A percentile compares a stretch with the other conserved stretches of the same genome.
These are phyloP conservation scores for Cercospora sp. DNA, from an alignment of 2,329 filamentous ascomycete species.

Conservation along the genomic window DNA sequence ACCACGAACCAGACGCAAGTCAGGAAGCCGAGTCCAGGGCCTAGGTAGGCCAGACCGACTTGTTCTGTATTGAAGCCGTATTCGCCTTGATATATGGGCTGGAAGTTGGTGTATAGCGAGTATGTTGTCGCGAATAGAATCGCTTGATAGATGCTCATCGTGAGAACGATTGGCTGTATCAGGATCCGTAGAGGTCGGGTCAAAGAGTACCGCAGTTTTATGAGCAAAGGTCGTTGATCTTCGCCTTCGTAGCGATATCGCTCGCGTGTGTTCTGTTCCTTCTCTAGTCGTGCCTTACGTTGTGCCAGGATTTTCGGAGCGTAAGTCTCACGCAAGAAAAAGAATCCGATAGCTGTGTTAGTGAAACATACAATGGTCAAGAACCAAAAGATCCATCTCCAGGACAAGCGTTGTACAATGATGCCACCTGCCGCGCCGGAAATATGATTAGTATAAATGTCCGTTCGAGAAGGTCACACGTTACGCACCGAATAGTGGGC, in stretches of 20 bases:
- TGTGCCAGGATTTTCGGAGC: slow-evolving; percentile 44
- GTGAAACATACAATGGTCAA: slow-evolving; percentile 46
- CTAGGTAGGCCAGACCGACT: slow-evolving; percentile 50
- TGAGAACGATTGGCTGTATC: slow-evolving; percentile 49
- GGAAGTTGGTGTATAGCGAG: slow-evolving; percentile 52
- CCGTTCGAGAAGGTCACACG: no score
- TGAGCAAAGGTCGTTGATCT: slow-evolving; percentile 42
- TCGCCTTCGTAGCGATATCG: slow-evolving; percentile 48
- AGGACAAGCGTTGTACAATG: slow-evolving; percentile 48
- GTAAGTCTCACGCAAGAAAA: slow-evolving; percentile 50
- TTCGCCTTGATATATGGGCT: slow-evolving; percentile 47
- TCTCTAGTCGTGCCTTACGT: slow-evolving; percentile 42
- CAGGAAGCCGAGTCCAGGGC: slow-evolving; percentile 48
- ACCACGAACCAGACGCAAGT: slow-evolving; percentile 50
- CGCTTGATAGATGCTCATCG: slow-evolving; percentile 50
- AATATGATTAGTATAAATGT: background rate
- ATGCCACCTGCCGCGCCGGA: slow-evolving; percentile 36
- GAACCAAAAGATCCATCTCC: slow-evolving; percentile 54
- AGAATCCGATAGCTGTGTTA: slow-evolving; percentile 47
- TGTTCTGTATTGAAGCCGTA: slow-evolving; percentile 52
- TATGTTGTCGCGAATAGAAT: slow-evolving; percentile 52
- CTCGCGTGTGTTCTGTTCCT: slow-evolving; percentile 39
- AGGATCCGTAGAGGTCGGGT: slow-evolving; percentile 47
- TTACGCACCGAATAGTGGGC: slow-evolving; percentile 44
- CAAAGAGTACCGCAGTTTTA: slow-evolving; percentile 44